Conservation (phyloP, 2,329 filamentous ascomycete species). For the Sclerotinia borealis region DNA sequence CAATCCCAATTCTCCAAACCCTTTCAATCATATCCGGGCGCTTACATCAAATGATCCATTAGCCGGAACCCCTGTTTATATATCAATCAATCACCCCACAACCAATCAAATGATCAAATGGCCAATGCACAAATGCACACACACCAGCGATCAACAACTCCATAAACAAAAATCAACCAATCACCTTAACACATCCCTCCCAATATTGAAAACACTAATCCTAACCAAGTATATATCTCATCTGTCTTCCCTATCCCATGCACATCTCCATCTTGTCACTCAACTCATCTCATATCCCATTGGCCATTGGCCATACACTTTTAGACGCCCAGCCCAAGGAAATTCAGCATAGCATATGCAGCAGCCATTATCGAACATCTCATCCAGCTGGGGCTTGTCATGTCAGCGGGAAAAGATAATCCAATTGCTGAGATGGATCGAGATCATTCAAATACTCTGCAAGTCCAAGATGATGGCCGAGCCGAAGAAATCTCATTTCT, state of each 20-base stretch:
- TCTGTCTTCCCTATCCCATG: neutral
- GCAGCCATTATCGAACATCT: neutral
- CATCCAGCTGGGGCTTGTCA: neutral
- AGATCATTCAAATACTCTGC: constrained; percentile 1
- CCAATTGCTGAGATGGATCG: neutral
- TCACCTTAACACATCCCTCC: neutral
- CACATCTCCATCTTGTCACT: neutral
- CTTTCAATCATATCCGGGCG: neutral
- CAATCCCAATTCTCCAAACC: neutral
- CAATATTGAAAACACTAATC: neutral
- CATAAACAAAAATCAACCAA: neutral
- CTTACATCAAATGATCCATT: neutral
- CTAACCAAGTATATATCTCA: neutral
- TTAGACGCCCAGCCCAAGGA: constrained; percentile 3
- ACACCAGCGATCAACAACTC: neutral
- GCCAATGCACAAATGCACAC: neutral
- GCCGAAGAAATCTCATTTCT: neutral
- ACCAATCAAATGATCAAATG: constrained; percentile 1
- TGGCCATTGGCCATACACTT: neutral
- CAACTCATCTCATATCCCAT: neutral
- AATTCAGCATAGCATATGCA: neutral
- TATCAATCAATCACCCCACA: neutral
- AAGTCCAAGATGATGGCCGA: neutral
- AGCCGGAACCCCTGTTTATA: constrained; percentile 1
- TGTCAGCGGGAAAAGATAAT: neutral